These are phyloP conservation scores for Trametes hirsuta DNA, from an alignment of 1,284 basidiomycete species.

Conservation along the genomic window DNA sequence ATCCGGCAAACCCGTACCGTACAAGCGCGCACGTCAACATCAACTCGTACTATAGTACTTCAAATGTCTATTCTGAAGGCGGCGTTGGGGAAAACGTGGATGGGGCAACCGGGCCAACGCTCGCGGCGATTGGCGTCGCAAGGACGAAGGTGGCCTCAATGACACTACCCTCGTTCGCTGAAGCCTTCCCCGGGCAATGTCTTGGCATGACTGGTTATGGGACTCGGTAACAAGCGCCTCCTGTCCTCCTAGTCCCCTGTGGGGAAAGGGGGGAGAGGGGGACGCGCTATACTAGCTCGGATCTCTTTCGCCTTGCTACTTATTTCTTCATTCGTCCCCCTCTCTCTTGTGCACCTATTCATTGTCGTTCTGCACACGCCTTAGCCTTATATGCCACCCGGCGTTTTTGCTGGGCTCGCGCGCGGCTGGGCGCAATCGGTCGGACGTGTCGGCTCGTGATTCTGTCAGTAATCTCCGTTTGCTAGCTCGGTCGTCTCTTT, in stretches of 20 bases:
- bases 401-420: neutral
- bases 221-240: slow-evolving; percentile 21
- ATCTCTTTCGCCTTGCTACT: slow-evolving; percentile 8
- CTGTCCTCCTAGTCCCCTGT: slow-evolving; percentile 31
- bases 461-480: slow-evolving; percentile 18
- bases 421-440: slow-evolving; percentile 11
- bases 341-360: neutral
- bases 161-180: slow-evolving; percentile 22
- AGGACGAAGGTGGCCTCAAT: slow-evolving; percentile 5
- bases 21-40: neutral
- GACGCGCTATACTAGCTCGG: slow-evolving; percentile 20
- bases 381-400: neutral
- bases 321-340: slow-evolving; percentile 6
- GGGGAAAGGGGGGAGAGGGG: slow-evolving; percentile 33
- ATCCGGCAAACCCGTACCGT: slow-evolving; percentile 19
- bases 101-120: slow-evolving; percentile 5
- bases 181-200: slow-evolving; percentile 20
- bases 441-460: slow-evolving; percentile 23
- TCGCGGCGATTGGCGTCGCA: slow-evolving; percentile 7
- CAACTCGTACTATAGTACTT: neutral
- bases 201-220: slow-evolving; percentile 18
- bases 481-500: slow-evolving; percentile 6
- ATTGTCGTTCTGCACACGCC: neutral
- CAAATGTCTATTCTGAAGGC: slow-evolving; percentile 2
- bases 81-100: slow-evolving; percentile 2